Conservation (phyloP, 257 asterid genomes). For the Echium plantagineum region DNA sequence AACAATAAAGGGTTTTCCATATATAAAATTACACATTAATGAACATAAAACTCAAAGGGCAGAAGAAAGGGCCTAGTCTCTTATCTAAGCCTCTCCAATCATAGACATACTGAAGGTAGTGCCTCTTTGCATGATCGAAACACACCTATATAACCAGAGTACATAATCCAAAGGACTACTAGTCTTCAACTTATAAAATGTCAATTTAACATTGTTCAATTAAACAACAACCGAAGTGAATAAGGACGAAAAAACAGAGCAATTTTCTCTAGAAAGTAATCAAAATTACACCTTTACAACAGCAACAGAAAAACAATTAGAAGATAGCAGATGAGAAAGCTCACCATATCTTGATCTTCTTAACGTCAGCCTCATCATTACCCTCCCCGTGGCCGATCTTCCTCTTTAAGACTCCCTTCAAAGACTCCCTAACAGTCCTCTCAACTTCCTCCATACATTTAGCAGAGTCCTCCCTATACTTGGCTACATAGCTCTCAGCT, state of each 20-base stretch:
- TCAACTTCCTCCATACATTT: conserved; percentile 81
- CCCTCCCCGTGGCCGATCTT: conserved; percentile 14
- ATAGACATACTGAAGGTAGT: not conserved
- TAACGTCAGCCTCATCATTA: conserved; percentile 26
- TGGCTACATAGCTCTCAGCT: conserved; percentile 71
- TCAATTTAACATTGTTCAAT: too few relatives aligned
- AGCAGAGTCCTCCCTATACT: conserved; percentile 74
- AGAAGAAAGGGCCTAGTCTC: too few relatives aligned
- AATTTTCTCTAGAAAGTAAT: too few relatives aligned
- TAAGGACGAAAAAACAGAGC: not conserved
- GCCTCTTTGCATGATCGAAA: not conserved
- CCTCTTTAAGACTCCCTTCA: conserved; percentile 51
- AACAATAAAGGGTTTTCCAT: too few relatives aligned
- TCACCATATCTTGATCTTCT: conserved; percentile 71
- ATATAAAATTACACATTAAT: too few relatives aligned
- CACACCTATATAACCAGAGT: not conserved
- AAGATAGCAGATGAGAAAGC: conserved; percentile 2
- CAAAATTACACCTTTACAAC: not conserved
- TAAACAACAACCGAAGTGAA: not conserved
- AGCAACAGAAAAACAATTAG: not conserved
- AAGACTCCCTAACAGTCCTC: conserved; percentile 64
- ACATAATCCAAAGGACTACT: too few relatives aligned
- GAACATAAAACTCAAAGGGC: too few relatives aligned
- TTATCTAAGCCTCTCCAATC: not conserved
- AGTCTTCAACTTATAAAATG: too few relatives aligned